phyloP scores from a whole-genome alignment of 2,329 filamentous ascomycete genomes.

The Penicillium sclerotiorum region DNA sequence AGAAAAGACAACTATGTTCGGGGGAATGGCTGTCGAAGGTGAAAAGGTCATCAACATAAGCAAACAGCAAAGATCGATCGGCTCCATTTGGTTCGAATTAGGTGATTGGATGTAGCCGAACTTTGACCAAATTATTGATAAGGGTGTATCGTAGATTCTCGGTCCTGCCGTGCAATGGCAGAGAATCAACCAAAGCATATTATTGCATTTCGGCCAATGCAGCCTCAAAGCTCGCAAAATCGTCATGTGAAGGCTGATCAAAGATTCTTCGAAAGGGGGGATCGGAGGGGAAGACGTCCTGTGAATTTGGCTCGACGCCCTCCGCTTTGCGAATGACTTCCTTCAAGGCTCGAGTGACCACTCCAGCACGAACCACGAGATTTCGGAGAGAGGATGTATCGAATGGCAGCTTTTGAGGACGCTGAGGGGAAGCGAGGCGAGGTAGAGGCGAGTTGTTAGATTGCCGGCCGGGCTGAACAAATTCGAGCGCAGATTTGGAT shows the following conservation, averaged over 20 bases:
- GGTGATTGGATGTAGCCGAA: too few species aligned
- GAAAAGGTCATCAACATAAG: neutral
- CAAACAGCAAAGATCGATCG: neutral
- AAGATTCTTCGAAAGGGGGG: conserved; percentile 54
- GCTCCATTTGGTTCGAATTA: neutral
- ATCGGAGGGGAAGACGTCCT: conserved; percentile 36
- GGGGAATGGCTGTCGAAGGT: neutral
- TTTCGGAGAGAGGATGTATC: conserved; percentile 66
- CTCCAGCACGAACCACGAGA: conserved; percentile 57
- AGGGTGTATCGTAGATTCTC: too few species aligned
- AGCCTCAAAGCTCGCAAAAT: conserved; percentile 34
- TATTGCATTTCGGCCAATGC: conserved; percentile 29
- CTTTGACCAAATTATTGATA: too few species aligned
- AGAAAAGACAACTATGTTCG: neutral
- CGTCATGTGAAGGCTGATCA: conserved; percentile 40
- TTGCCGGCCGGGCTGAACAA: conserved; percentile 56
- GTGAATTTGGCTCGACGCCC: conserved; percentile 41
- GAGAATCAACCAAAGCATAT: too few species aligned
- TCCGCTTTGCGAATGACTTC: conserved; percentile 54
- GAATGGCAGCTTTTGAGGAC: conserved; percentile 61
- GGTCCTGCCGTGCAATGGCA: too few species aligned
- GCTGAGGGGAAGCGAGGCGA: conserved; percentile 26
- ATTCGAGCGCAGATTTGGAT: conserved; percentile 64
- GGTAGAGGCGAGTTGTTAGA: conserved; percentile 29
- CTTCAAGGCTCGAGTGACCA: conserved; percentile 53